A percentile compares a stretch with the other conserved stretches of the same genome.
These are phyloP conservation scores for Plasmodium yoelii DNA, from an alignment of 169 alveolate species.

Conservation along the genomic window DNA sequence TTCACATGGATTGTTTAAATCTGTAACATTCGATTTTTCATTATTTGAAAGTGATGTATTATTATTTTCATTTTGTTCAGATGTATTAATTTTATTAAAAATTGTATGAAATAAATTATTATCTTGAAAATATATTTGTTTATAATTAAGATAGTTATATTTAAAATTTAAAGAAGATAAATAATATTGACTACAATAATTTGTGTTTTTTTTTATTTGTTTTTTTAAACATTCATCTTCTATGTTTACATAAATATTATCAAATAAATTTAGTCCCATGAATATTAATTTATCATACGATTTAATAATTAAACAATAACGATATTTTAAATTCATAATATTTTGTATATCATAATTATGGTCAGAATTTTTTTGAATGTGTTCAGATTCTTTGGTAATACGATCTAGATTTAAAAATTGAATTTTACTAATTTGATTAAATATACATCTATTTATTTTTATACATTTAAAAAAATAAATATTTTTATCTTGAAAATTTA, in stretches of 20 bases:
- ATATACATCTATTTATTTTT: neutral
- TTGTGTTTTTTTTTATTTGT: neutral
- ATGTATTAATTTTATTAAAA: constrained; percentile 1
- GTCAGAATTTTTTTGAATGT: neutral
- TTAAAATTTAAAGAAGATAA: constrained; percentile 24
- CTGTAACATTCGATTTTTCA: neutral
- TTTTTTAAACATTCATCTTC: neutral
- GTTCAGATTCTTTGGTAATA: neutral
- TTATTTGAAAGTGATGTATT: neutral
- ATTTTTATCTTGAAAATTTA: neutral
- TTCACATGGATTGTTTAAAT: neutral
- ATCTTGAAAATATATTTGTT: constrained; percentile 53
- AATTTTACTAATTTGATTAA: constrained; percentile 12
- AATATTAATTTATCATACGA: constrained; percentile 2
- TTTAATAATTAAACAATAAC: constrained; percentile 29
- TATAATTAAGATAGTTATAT: constrained; percentile 32
- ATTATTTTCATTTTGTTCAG: neutral
- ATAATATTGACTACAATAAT: constrained; percentile 19
- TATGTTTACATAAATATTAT: constrained; percentile 15
- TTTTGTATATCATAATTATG: neutral
- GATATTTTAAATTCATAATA: neutral
- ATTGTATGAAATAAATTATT: neutral
- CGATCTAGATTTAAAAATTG: constrained; percentile 9
- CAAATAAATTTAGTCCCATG: constrained; percentile 18
- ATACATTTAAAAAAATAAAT: constrained; percentile 3